Evolutionary conservation across 2,329 filamentous ascomycete species (phyloP), one percentile per base, ranked within the genome.

Genomic region (Colletotrichum sp.): DNA sequence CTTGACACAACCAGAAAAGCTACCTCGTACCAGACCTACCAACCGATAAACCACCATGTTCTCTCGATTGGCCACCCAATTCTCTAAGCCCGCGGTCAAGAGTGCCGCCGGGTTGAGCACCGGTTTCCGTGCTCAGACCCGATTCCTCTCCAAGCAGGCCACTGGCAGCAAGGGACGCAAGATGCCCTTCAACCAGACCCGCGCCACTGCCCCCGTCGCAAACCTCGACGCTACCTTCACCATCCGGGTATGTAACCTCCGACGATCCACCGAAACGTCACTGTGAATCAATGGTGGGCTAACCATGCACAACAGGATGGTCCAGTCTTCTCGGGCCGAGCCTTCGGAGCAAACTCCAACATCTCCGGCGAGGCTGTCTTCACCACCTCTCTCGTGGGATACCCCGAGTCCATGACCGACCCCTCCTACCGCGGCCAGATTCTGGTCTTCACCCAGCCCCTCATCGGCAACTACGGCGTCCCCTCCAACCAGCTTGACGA

Each of bases 401-500:
- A 99, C 86, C 97, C 97, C 80, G 97, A 99, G 89, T 98, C 94
- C 64, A 93, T 96, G 90, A 96, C 95, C 82, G 95, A 96, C 82
- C 95, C 95, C 69, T 96, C 95, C 24, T 96, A 96, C 88, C 94
- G 94, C 80, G 95, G 97, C 80, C 97, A 99, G 89, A 99, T 99
- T 80, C 90, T 99, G 81, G 96, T 99, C 86, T 98, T 99, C 90
- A 99, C 97, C 79, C 96, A 98, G 86, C 97, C 97, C 44, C 89
- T 99, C 80, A 98, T 99, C 83, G 97, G 97, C 84, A 99, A 99
- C 91, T 99, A 99, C 85, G 97, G 97, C 81, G 96, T 99, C 21
- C 97, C 97, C 18, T 98, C 96, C 36, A 92, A 90, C 78, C 91
- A 93, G 82, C 94, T 95, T 79, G 97, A 99, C 86, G 89, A 96